Conservation (phyloP, 1,284 basidiomycete genomes). For the Neolentinus lepideus region DNA sequence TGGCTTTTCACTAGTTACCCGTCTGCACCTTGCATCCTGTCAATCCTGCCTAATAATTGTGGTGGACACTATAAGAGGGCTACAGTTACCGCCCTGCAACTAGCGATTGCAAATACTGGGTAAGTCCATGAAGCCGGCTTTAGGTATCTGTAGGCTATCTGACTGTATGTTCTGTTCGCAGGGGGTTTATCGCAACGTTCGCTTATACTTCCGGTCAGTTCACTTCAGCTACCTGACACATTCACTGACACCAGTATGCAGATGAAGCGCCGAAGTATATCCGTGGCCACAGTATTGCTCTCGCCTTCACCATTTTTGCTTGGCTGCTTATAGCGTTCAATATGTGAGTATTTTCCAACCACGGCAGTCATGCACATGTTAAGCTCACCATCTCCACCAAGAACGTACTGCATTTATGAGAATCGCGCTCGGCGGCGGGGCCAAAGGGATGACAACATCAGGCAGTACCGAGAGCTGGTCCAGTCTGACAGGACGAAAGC, state of each 20-base stretch:
- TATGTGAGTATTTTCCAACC: slow-evolving; percentile 33
- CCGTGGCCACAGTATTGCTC: slow-evolving; percentile 45
- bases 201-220: slow-evolving; percentile 42
- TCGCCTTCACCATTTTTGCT: slow-evolving; percentile 42
- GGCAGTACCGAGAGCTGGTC: slow-evolving; percentile 41
- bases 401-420: slow-evolving; percentile 50
- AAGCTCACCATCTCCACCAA: slow-evolving; percentile 14
- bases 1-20: slow-evolving; percentile 33
- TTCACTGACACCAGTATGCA: slow-evolving; percentile 14
- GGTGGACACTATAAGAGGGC: slow-evolving; percentile 59
- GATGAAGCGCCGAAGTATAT: slow-evolving; percentile 49
- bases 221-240: slow-evolving; percentile 4
- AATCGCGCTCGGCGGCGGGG: slow-evolving; percentile 51
- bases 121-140: slow-evolving; percentile 16
- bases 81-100: slow-evolving; percentile 48
- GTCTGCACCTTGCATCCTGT: slow-evolving; percentile 50
- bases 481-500: slow-evolving; percentile 47
- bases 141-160: neutral
- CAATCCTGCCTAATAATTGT: slow-evolving; percentile 56
- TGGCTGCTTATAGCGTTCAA: slow-evolving; percentile 48
- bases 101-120: slow-evolving; percentile 50
- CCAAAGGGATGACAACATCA: slow-evolving; percentile 40
- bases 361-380: neutral
- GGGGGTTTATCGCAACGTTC: slow-evolving; percentile 57
- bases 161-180: slow-evolving; percentile 14